A percentile compares a stretch with the other conserved stretches of the same genome.
phyloP scores from a whole-genome alignment of 108 stramenopile genomes.

The Schizochytrium sp. region DNA sequence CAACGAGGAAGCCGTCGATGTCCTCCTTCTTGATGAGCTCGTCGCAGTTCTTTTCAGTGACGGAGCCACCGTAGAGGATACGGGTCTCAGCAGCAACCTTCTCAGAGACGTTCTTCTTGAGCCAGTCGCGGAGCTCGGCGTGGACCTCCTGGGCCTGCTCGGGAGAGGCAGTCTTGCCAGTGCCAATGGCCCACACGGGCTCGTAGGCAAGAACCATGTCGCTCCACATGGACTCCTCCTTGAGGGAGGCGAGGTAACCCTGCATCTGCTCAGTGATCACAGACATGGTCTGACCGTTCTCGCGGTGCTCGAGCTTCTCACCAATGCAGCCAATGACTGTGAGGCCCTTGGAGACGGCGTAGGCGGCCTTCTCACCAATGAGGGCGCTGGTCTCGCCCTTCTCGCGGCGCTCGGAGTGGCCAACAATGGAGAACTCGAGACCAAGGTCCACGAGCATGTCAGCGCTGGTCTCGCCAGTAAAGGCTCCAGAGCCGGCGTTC shows the following conservation, averaged over 20 bases:
- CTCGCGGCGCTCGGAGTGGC: slow-evolving; percentile 95
- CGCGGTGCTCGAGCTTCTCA: slow-evolving; percentile 92
- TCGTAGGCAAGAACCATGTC: slow-evolving; percentile 78
- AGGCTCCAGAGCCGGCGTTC: slow-evolving; percentile 90
- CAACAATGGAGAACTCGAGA: slow-evolving; percentile 89
- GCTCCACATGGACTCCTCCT: slow-evolving; percentile 85
- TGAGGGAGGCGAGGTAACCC: slow-evolving; percentile 90
- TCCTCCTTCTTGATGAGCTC: slow-evolving; percentile 63
- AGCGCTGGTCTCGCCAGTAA: slow-evolving; percentile 95
- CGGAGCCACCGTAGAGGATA: slow-evolving; percentile 76
- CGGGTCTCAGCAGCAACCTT: slow-evolving; percentile 67
- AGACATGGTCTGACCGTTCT: slow-evolving; percentile 96
- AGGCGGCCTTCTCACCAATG: slow-evolving; percentile 93
- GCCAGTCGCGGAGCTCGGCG: slow-evolving; percentile 68
- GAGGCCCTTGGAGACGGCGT: slow-evolving; percentile 90
- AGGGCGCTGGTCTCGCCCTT: slow-evolving; percentile 93
- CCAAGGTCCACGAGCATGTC: slow-evolving; percentile 97
- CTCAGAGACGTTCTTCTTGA: slow-evolving; percentile 62
- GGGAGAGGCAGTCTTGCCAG: slow-evolving; percentile 93
- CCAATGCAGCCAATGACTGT: slow-evolving; percentile 97
- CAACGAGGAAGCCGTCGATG: slow-evolving; percentile 75
- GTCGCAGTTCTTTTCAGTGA: slow-evolving; percentile 65
- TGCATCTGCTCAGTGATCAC: slow-evolving; percentile 95
- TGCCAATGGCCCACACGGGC: slow-evolving; percentile 99
- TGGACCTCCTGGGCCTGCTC: slow-evolving; percentile 92